Base-by-base conservation (phyloP, 495 filamentous ascomycete species). In the Symbiotaphrina buchneri region DNA sequence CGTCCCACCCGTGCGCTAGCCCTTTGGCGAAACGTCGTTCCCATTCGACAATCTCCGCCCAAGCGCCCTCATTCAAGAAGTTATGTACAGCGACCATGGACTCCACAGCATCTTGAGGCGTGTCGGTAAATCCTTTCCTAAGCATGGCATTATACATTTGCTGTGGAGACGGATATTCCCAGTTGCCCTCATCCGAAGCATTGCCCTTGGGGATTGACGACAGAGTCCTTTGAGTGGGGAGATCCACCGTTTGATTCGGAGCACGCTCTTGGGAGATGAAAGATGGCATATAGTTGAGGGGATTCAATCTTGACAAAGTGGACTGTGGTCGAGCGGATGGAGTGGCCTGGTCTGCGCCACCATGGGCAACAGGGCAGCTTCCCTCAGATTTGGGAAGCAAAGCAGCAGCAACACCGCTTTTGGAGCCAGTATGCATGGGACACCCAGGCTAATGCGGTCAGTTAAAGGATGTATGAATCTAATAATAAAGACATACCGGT, bases 131-230 rank as follows among this genome's bases (percentile, higher is more conserved):
- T 13, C 87, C 87, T 51, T 99, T 95, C 31, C 90, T 73, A 32
- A 91, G 53, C 59, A 95, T 72, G 0, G 90, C 87, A 45, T 95
- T 99, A 56, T 94, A 95, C 87, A 95, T 95, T 49, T 95, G 87
- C 54, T 95, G 90, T 6, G 90, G 85, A 0, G 82, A 93, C 0
- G 87, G 90, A 46, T 95, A 95, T 49, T 94, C 90, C 87, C 87
- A 95, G 43, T 81, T 87, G 8, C 70, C 69, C 11, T 35, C 31
- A 5, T 65, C 55, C 5, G 51, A 36, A 23, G 60, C 63, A 41
- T 72, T 66, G 39, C 78, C 83, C 33, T 74, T 68, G 14, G 90
- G 87, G 37, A 99, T 99, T 1, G 83, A 74, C 11, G 77, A 85
- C 6, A 59, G 47, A 46, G 90, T 79, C 27, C 87, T 76, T 2